Conservation (phyloP, 495 filamentous ascomycete genomes). For the Trichoderma reesei region DNA sequence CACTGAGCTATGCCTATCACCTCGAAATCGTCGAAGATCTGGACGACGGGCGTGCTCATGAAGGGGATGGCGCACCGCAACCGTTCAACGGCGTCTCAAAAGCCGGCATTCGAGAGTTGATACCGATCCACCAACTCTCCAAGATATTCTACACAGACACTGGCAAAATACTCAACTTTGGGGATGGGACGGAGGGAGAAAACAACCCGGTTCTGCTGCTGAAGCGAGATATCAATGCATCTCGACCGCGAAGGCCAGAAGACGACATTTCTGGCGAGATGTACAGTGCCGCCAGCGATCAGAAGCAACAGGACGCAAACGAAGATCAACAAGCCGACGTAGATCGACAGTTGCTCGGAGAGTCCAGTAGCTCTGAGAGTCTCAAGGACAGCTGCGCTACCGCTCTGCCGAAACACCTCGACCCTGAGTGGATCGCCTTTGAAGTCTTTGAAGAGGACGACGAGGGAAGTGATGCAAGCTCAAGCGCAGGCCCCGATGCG, state of each 20-base stretch:
- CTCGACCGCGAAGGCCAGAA: slow-evolving; percentile 46
- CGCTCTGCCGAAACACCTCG: slow-evolving; percentile 63
- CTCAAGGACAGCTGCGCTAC: neutral
- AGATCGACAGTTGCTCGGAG: slow-evolving; percentile 55
- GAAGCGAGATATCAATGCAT: slow-evolving; percentile 71
- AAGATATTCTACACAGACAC: slow-evolving; percentile 98
- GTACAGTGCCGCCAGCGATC: neutral
- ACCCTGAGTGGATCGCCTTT: slow-evolving; percentile 92
- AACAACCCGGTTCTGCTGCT: slow-evolving; percentile 82
- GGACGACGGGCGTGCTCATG: slow-evolving; percentile 82
- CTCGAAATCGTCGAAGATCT: slow-evolving; percentile 85
- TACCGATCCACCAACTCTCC: slow-evolving; percentile 85
- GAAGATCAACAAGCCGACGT: slow-evolving; percentile 51
- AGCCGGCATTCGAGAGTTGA: slow-evolving; percentile 72
- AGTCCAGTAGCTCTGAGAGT: slow-evolving; percentile 15
- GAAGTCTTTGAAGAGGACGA: slow-evolving; percentile 68
- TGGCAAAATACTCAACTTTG: slow-evolving; percentile 87
- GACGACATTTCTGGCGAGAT: neutral
- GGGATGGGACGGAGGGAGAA: slow-evolving; percentile 57
- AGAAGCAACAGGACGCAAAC: slow-evolving; percentile 21
- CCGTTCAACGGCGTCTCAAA: slow-evolving; percentile 62
- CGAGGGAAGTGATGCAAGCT: slow-evolving; percentile 26
- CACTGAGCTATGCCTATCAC: slow-evolving; percentile 78
- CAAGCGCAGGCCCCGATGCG: neutral
- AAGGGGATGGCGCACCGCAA: slow-evolving; percentile 53